Conservation (phyloP, 352 stramenopile genomes). For the Globisporangium cylindrosporum region DNA sequence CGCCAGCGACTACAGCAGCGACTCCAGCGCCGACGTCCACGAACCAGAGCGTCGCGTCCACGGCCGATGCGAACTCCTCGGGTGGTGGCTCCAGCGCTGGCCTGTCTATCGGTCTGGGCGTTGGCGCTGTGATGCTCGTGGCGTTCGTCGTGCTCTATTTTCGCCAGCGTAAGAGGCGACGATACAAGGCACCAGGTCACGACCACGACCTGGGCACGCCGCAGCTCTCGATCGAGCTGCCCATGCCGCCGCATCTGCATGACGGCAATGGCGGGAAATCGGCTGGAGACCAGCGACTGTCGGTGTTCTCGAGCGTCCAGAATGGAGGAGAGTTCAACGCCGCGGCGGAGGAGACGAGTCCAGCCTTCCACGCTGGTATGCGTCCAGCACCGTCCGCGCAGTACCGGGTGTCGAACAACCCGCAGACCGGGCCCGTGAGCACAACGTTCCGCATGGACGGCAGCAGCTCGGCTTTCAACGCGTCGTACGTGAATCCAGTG, state of each 20-base stretch:
- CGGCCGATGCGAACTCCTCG: neutral
- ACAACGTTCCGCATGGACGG: conserved; percentile 15
- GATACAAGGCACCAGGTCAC: conserved; percentile 1
- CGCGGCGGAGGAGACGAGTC: conserved; percentile 6
- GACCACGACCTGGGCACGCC: conserved; percentile 19
- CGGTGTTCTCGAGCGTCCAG: conserved; percentile 19
- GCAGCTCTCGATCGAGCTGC: conserved; percentile 23
- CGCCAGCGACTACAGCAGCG: neutral
- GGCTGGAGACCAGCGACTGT: conserved; percentile 7
- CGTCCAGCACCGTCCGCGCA: conserved; percentile 4
- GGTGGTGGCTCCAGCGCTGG: conserved; percentile 1
- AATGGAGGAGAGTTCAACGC: conserved; percentile 16
- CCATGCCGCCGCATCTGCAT: conserved; percentile 8
- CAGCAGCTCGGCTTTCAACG: conserved; percentile 1
- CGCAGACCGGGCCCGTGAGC: conserved; percentile 13
- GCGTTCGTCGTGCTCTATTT: conserved; percentile 16
- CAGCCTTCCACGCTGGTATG: neutral
- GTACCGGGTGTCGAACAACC: conserved; percentile 12
- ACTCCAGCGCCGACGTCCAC: neutral
- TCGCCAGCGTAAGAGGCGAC: conserved; percentile 17
- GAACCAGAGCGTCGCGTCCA: conserved; percentile 10
- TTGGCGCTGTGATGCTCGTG: conserved; percentile 15
- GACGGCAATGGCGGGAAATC: neutral
- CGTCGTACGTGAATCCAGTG: conserved; percentile 1
- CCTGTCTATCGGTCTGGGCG: conserved; percentile 15